Percentiles rank a stretch among this genome's conserved stretches.
Conservation (phyloP, 2,329 filamentous ascomycete genomes). For the Plenodomus biglobosus region DNA sequence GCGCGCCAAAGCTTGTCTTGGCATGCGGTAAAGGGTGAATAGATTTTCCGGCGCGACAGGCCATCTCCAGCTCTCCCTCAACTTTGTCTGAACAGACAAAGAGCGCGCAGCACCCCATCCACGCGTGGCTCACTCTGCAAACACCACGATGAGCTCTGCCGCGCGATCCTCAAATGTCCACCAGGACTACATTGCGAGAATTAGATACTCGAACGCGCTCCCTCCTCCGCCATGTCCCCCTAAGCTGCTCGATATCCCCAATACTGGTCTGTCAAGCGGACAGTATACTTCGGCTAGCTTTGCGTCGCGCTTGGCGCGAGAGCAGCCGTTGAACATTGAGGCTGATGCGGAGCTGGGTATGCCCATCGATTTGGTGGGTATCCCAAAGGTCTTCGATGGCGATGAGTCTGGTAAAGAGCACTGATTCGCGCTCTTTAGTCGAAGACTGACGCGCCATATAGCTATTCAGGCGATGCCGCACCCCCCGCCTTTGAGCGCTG, state of each 20-base stretch:
- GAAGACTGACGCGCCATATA: conserved; percentile 44
- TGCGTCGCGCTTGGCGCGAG: conserved; percentile 82
- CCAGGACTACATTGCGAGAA: conserved; percentile 96
- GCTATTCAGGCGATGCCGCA: conserved; percentile 80
- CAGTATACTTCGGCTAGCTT: conserved; percentile 91
- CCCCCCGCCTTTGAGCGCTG: conserved; percentile 72
- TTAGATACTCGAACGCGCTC: conserved; percentile 93
- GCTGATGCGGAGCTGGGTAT: conserved; percentile 97
- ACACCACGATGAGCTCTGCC: conserved; percentile 24
- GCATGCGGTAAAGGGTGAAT: background rate
- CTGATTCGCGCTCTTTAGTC: background rate
- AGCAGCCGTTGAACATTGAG: conserved; percentile 94
- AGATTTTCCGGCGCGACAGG: background rate
- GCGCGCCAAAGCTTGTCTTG: background rate
- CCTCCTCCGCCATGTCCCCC: conserved; percentile 92
- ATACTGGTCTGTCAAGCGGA: conserved; percentile 80
- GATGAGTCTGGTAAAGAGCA: conserved; percentile 79
- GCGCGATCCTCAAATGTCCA: conserved; percentile 55
- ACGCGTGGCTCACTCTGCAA: conserved; percentile 2
- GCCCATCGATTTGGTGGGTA: conserved; percentile 92
- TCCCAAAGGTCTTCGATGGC: conserved; percentile 91
- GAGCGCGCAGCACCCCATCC: conserved; percentile 10
- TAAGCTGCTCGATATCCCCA: conserved; percentile 95
- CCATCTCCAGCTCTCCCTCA: conserved; percentile 18
- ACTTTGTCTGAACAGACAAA: conserved; percentile 31